These are phyloP conservation scores for Botrytis cinerea DNA, from an alignment of 2,329 filamentous ascomycete genomes.

Conservation along the genomic window DNA sequence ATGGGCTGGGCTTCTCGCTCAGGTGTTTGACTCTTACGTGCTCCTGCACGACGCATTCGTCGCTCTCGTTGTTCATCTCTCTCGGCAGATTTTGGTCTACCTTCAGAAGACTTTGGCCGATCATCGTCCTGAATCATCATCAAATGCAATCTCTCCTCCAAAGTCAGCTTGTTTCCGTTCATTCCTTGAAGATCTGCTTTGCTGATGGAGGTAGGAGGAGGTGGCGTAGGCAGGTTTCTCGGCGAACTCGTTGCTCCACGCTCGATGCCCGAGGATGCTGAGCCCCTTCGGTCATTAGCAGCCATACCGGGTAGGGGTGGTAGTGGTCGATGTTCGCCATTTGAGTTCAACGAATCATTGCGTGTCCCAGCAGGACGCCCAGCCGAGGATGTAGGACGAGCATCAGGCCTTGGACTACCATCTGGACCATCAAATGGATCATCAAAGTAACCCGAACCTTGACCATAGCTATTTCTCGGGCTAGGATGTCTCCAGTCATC, in stretches of 20 bases:
- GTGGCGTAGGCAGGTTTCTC: slow-evolving; percentile 71
- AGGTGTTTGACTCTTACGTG: slow-evolving; percentile 46
- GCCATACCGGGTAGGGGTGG: slow-evolving; percentile 76
- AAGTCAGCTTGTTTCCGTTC: slow-evolving; percentile 72
- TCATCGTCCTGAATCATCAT: slow-evolving; percentile 81
- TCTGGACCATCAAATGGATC: slow-evolving; percentile 66
- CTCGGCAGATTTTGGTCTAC: slow-evolving; percentile 19
- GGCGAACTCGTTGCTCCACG: slow-evolving; percentile 62
- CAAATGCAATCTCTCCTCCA: slow-evolving; percentile 82
- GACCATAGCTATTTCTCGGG: slow-evolving; percentile 43
- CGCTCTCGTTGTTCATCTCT: slow-evolving; percentile 61
- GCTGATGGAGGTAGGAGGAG: slow-evolving; percentile 63
- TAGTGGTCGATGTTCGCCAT: slow-evolving; percentile 79
- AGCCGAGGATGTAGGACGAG: slow-evolving; percentile 35
- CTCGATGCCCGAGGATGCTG: slow-evolving; percentile 64
- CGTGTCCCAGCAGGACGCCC: slow-evolving; percentile 59
- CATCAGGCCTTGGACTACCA: slow-evolving; percentile 66
- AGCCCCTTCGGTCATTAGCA: slow-evolving; percentile 47
- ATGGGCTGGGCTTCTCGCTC: slow-evolving; percentile 38
- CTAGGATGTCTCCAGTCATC: slow-evolving; percentile 89
- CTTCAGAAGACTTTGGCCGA: slow-evolving; percentile 47
- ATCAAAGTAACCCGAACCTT: slow-evolving; percentile 46
- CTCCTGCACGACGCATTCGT: slow-evolving; percentile 63
- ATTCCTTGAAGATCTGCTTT: slow-evolving; percentile 80
- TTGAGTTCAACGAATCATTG: slow-evolving; percentile 74